Conservation (phyloP, 1,139 yeast species). For the Saccharomycopsis phalli region DNA sequence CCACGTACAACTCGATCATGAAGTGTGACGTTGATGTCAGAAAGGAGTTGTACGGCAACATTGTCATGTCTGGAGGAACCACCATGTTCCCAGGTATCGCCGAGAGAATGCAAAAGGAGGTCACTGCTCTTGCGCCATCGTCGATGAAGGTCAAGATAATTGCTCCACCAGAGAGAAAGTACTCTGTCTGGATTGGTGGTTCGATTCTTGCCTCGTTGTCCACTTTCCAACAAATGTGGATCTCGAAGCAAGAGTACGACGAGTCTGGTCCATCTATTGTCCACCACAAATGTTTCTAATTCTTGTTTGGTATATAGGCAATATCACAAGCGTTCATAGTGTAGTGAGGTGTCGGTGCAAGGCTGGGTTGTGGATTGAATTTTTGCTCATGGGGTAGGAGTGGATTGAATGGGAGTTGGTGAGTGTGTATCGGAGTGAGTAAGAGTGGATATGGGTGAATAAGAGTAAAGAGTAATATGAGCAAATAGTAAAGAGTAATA, state of each 20-base stretch:
- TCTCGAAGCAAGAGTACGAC: slow-evolving; percentile 99
- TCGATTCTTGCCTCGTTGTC: slow-evolving; percentile 97
- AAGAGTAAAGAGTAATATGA: background rate
- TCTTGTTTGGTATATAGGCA: background rate
- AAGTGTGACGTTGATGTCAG: slow-evolving; percentile 99
- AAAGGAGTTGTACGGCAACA: slow-evolving; percentile 98
- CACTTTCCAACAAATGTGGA: slow-evolving; percentile 99
- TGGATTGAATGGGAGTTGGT: background rate
- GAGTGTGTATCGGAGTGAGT: background rate
- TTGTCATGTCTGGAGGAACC: slow-evolving; percentile 99
- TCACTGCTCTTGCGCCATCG: slow-evolving; percentile 98
- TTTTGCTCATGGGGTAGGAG: background rate
- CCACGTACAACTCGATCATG: slow-evolving; percentile 97
- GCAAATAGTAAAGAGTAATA: background rate
- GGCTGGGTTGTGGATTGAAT: background rate
- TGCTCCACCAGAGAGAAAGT: slow-evolving; percentile 99
- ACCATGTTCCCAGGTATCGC: slow-evolving; percentile 99
- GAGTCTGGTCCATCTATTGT: slow-evolving; percentile 99
- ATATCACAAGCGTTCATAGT: background rate
- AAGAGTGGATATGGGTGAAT: background rate
- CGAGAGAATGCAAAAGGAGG: slow-evolving; percentile 99
- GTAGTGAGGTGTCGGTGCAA: slow-evolving; percentile 1
- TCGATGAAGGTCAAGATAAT: slow-evolving; percentile 99
- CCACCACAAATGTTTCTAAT: slow-evolving; percentile 99
- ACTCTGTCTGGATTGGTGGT: slow-evolving; percentile 99